A percentile compares a stretch with the other conserved stretches of the same genome.
Evolutionary conservation across 345 rosid genomes (phyloP).

Genomic region (Populus simonii): DNA sequence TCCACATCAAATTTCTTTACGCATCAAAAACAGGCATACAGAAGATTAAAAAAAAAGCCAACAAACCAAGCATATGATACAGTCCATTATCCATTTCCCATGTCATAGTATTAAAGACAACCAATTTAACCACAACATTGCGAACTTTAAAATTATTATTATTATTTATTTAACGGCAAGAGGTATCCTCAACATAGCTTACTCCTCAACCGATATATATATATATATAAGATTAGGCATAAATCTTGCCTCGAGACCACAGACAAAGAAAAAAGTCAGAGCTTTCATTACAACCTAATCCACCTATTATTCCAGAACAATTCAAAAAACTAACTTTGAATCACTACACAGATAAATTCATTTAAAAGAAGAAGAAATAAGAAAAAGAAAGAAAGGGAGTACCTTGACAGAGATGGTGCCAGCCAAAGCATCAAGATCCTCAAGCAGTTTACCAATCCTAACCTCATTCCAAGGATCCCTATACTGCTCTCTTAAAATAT

Average conservation of each 20-base stretch:
- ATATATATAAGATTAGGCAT: background rate
- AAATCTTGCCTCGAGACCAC: background rate
- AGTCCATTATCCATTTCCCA: background rate
- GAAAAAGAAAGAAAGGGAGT: background rate
- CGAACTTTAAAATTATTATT: background rate
- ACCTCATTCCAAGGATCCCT: slow-evolving; percentile 94
- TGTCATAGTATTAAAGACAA: background rate
- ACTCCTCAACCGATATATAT: no score
- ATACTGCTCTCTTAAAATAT: slow-evolving; percentile 70
- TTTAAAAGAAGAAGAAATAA: background rate
- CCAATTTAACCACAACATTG: background rate
- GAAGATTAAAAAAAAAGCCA: background rate
- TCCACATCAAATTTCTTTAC: background rate
- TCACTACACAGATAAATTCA: slow-evolving; percentile 1
- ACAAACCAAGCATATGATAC: background rate
- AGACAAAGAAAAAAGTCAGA: background rate
- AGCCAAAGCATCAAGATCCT: slow-evolving; percentile 90
- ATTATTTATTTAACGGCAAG: no score
- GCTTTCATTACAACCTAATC: background rate
- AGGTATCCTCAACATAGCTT: no score
- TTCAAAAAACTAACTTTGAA: slow-evolving; percentile 3
- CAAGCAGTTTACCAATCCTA: slow-evolving; percentile 77
- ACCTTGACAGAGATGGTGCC: slow-evolving; percentile 93
- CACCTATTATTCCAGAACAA: background rate
- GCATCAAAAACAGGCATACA: background rate